Evolutionary conservation across 352 stramenopile genomes (phyloP), one percentile per base, ranked within the genome.

Genomic region (Pythium scleroteichum): DNA sequence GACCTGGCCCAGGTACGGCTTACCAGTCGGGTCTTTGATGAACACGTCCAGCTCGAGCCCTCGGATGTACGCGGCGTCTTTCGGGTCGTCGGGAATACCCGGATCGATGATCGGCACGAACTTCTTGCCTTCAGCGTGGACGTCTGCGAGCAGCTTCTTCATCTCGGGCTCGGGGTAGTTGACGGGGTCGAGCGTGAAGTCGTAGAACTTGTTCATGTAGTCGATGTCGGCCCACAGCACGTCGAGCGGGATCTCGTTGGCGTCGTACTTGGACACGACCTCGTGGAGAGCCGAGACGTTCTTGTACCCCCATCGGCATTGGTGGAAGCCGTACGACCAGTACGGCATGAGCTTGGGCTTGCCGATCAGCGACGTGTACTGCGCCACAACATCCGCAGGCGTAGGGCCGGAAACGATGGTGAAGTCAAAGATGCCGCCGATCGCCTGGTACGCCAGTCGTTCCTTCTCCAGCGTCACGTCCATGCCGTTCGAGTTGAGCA

Each of bases 101-200:
- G 87, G 84, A 56, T 96, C 87, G 29, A 96, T 73, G 62, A 96
- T 96, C 10, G 79, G 78, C 17, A 94, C 76, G 42, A 85, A 93
- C 40, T 88, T 78, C 42, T 87, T 79, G n/a, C 69, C 76, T 12
- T 61, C 63, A 9, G 58, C 53, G 63, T 92, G 82, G 26, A 93
- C 47, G n/a, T 88, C 71, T 0, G 71, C 26, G 8, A 93, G 20
- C 16, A 85, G 65, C 27, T 66, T 66, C 8, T 40, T 16, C 48
- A 85, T 62, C 33, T 81, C 62, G 0, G 26, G 45, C 42, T 60
- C 6, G 4, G 64, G 48, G 35, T 84, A 88, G 64, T 82, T 77
- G 10, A 66, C 60, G 4, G 72, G 64, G 54, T 84, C 72, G n/a
- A 78, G 67, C 22, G 79, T 87, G 57, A 88, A 88, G 66, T 87